Evolutionary conservation across 805 yeast species (phyloP), one percentile per base, ranked within the genome.

Genomic region (Metschnikowia orientalis): DNA sequence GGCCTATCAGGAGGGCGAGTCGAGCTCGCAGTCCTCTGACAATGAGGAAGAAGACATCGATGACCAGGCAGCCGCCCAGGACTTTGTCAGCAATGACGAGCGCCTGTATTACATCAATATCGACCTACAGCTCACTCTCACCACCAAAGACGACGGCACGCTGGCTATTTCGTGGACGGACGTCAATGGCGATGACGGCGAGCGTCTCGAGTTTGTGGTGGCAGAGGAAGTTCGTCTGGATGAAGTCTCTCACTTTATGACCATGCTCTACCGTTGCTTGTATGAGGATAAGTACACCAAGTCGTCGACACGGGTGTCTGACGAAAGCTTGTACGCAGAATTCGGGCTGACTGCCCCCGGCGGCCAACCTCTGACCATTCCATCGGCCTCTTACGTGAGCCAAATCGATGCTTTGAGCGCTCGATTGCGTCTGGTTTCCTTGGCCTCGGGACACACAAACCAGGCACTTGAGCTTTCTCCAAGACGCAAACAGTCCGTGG

Each of bases 161-260:
- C 60, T 67, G 23, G 76, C 79, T 2, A 71, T 90, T 17, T 66
- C 81, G 0, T 90, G 97, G 97, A 68, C 62, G 9, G 95, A 92
- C 54, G 53, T 77, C 22, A 78, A 77, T 26, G 96, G 95, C n/a
- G 96, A 89, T 48, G 67, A 70, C 4, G 96, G 87, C 15, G 97
- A 89, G 50, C 61, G 68, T 42, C 87, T 81, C 56, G 95, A 88
- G 57, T 89, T 85, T 58, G 69, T 82, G 14, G 75, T 86, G 30
- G 85, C 78, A 40, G 71, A 70, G 29, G 69, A 71, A 9, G 73
- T 79, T n/a, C 63, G 75, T 6, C 48, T 62, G 10, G 74, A 67
- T 16, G 69, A 77, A 23, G 74, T 81, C 23, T 76, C 80, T 19
- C 66, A 68, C 26, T 90, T 90, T 54, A 72, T 81, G 61, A 53